phyloP scores from a whole-genome alignment of 129 eudicot genomes.

The Centaurea solstitialis region DNA sequence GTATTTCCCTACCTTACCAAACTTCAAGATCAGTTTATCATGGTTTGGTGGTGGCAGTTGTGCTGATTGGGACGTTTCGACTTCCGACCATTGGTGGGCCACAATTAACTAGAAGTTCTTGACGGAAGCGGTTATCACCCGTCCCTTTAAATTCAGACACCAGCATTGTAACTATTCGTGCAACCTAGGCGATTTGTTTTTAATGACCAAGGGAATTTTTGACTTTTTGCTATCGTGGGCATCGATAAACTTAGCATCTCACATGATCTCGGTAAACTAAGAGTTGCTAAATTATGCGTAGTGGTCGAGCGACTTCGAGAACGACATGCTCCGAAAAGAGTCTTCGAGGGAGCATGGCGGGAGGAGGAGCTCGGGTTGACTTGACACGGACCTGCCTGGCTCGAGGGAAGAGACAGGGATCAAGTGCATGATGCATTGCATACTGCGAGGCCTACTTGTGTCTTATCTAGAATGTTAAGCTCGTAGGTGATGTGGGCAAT shows the following conservation, averaged over 20 bases:
- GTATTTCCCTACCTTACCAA: slow-evolving; percentile 74
- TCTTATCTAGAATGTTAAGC: slow-evolving; percentile 67
- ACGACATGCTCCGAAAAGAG: slow-evolving; percentile 78
- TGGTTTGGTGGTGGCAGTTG: slow-evolving; percentile 53
- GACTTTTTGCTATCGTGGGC: slow-evolving; percentile 48
- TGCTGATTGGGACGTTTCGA: too few relatives aligned
- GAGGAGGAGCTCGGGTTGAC: slow-evolving; percentile 76
- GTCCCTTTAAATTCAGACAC: slow-evolving; percentile 72
- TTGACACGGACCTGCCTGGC: slow-evolving; percentile 70
- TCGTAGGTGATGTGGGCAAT: slow-evolving; percentile 80
- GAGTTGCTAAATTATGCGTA: slow-evolving; percentile 80
- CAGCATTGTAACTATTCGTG: too few relatives aligned
- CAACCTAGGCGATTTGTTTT: slow-evolving; percentile 84
- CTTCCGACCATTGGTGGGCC: slow-evolving; percentile 36
- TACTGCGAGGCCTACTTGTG: slow-evolving; percentile 83
- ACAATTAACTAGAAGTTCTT: slow-evolving; percentile 78
- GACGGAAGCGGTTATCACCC: slow-evolving; percentile 83
- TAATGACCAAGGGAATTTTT: slow-evolving; percentile 61
- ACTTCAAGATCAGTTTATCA: slow-evolving; percentile 66
- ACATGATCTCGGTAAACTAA: slow-evolving; percentile 57
- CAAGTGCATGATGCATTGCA: slow-evolving; percentile 85
- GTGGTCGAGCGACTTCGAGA: slow-evolving; percentile 79
- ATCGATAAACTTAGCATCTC: slow-evolving; percentile 36
- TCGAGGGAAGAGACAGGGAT: slow-evolving; percentile 75
- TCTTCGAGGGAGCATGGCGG: slow-evolving; percentile 76